A percentile compares a stretch with the other conserved stretches of the same genome.
These are phyloP conservation scores for Fragilaria crotonensis DNA, from an alignment of 108 stramenopile genomes.

Conservation along the genomic window DNA sequence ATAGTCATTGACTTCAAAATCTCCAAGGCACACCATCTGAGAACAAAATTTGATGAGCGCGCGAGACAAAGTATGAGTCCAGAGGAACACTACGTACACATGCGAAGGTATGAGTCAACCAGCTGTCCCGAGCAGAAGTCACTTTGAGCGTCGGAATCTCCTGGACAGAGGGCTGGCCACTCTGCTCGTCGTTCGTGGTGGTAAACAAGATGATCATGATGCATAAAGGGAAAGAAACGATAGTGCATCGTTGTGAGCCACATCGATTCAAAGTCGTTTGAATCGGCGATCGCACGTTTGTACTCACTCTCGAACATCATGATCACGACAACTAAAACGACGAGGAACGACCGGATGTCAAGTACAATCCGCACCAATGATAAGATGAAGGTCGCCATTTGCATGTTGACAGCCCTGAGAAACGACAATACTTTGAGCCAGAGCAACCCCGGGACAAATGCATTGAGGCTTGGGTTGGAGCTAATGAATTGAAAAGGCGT, in stretches of 20 bases:
- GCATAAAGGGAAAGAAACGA: conserved; percentile 1
- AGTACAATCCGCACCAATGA: conserved; percentile 19
- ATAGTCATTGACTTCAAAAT: conserved; percentile 23
- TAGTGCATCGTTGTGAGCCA: background rate
- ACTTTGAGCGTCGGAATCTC: background rate
- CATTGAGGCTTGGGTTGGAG: conserved; percentile 15
- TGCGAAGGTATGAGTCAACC: conserved; percentile 1
- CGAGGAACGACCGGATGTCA: conserved; percentile 6
- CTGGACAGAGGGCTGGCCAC: background rate
- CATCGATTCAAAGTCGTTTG: background rate
- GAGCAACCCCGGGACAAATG: conserved; percentile 24
- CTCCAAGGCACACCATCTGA: conserved; percentile 13
- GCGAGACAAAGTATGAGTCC: background rate
- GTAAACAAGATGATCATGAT: conserved; percentile 7
- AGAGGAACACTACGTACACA: conserved; percentile 4
- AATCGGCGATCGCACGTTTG: background rate
- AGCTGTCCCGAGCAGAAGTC: conserved; percentile 14
- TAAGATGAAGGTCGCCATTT: conserved; percentile 54
- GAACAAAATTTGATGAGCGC: background rate
- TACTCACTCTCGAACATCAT: conserved; percentile 25
- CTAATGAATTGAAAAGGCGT: background rate
- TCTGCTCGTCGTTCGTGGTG: background rate
- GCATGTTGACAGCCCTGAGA: conserved; percentile 34
- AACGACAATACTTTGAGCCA: conserved; percentile 41
- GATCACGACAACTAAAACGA: conserved; percentile 19